Evolutionary conservation across 2,329 filamentous ascomycete species (phyloP), one percentile per base, ranked within the genome.

Genomic region (Tetracladium maxilliforme): DNA sequence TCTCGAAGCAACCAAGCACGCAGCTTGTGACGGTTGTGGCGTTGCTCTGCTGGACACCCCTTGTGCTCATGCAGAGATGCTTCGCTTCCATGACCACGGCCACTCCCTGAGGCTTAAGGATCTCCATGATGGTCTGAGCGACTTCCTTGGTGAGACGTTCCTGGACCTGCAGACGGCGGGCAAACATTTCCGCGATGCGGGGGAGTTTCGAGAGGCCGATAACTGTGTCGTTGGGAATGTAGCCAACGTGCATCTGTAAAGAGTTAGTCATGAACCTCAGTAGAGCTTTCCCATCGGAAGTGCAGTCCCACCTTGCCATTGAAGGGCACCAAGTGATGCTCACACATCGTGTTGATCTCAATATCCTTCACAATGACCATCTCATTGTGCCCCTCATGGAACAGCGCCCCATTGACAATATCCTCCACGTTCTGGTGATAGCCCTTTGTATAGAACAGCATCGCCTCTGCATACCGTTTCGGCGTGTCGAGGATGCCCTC

Each of bases 21-120:
- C 71, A 77, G 50, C 70, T 78, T 9, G 74, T 79, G 3, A 69
- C 3, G 14, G 74, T 79, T 11, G 57, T 64, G 22, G 70, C 65
- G 13, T 61, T 60, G 3, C 69, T 70, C 48, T 80, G 78, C 41
- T 77, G 65, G 9, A 79, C 74, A n/a, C 73, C 74, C 21, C 74
- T 60, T 70, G 77, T 78, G 6, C 76, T 70, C 73, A 79, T 79
- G 49, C 72, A 78, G 16, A 78, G 54, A 49, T 78, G 72, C 31
- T 64, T 70, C 14, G 68, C 72, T 36, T 78, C 72, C 60, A 78
- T 74, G 14, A 78, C 72, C 5, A 78, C 71, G n/a, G 68, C 73
- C 3, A 78, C 73, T 15, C 72, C 72, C 33, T 70, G 68, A 2
- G 72, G 72, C 39, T 73, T 68, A 14, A 78, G 52, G 13, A 78